Evolutionary conservation across 208 protist genomes (phyloP), one percentile per base, ranked within the genome.

Genomic region (Wallacemonas sp.): DNA sequence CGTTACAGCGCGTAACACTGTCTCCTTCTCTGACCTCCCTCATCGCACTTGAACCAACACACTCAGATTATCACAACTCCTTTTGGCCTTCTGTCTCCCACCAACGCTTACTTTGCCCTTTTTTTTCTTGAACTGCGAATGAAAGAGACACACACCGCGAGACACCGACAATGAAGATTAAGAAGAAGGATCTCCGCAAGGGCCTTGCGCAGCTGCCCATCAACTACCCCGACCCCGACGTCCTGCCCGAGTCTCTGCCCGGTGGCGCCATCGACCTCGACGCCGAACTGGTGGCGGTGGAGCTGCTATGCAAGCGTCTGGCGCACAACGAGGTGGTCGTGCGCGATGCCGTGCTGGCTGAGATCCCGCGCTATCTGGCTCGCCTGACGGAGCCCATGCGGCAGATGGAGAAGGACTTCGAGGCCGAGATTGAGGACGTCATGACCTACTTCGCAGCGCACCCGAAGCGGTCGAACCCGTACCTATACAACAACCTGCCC

Each of bases 121-220:
- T 58, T 60, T 55, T 61, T 58, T 36, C 61, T 56, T 49, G 17
- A 2, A 56, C 52, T 62, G 34, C 23, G 27, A 14, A 29, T 68
- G 36, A n/a, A n/a, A n/a, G n/a, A n/a, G n/a, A n/a, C n/a, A n/a
- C n/a, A n/a, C n/a, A n/a, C n/a, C n/a, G n/a, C n/a, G n/a, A n/a
- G n/a, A n/a, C n/a, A n/a, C n/a, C n/a, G n/a, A 36, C 27, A 19
- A 93, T 96, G 90, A 89, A 88, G 70, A 90, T 96, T 55, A 96
- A 96, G 69, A 96, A 93, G 77, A 95, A 95, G 74, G 90, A 95
- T 12, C 68, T 95, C 11, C 84, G 90, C 52, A 84, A 83, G 62
- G 61, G 90, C 16, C 70, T 85, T 66, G 84, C 90, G 48, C 90
- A 95, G 78, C 76, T 95, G 11, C 90, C 90, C n/a, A 95, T 95